Evolutionary conservation across 176 grass and related monocot species (phyloP).

Genomic region (Zea luxurians): DNA sequence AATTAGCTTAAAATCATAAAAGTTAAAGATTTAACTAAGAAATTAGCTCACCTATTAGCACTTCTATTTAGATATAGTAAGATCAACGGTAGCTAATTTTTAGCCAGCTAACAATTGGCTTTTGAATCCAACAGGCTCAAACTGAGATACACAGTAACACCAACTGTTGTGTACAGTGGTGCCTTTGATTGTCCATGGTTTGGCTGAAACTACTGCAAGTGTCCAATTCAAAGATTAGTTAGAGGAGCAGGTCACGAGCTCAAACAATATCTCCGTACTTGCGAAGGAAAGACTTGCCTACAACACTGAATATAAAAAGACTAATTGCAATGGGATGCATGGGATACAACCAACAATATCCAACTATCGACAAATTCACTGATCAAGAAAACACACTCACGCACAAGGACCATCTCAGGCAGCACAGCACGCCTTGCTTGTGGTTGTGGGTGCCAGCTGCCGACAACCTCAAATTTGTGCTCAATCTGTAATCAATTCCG

Average conservation of each 20-base stretch:
- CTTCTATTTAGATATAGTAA: too few species aligned
- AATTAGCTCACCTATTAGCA: too few species aligned
- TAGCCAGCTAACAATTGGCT: too few species aligned
- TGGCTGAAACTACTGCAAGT: neutral
- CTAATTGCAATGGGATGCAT: neutral
- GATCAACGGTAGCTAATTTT: too few species aligned
- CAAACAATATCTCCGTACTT: too few species aligned
- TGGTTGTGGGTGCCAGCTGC: slow-evolving; percentile 28
- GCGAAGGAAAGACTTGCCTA: too few species aligned
- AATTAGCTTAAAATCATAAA: too few species aligned
- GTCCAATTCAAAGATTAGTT: neutral
- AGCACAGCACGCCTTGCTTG: slow-evolving; percentile 37
- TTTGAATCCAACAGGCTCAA: too few species aligned
- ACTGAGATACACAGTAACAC: neutral
- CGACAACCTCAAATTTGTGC: neutral
- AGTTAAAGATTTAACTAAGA: too few species aligned
- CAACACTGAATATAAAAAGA: neutral
- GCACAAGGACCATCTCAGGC: neutral
- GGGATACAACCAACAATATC: neutral
- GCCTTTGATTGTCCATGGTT: neutral
- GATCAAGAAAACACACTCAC: slow-evolving; percentile 9
- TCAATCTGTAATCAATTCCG: neutral
- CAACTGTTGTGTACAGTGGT: neutral
- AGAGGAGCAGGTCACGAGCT: too few species aligned
- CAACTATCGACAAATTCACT: slow-evolving; percentile 21